Percentiles rank a stretch among this genome's conserved stretches.
These are phyloP conservation scores for Tuber umbilicatum DNA, from an alignment of 495 filamentous ascomycete species.

Conservation along the genomic window DNA sequence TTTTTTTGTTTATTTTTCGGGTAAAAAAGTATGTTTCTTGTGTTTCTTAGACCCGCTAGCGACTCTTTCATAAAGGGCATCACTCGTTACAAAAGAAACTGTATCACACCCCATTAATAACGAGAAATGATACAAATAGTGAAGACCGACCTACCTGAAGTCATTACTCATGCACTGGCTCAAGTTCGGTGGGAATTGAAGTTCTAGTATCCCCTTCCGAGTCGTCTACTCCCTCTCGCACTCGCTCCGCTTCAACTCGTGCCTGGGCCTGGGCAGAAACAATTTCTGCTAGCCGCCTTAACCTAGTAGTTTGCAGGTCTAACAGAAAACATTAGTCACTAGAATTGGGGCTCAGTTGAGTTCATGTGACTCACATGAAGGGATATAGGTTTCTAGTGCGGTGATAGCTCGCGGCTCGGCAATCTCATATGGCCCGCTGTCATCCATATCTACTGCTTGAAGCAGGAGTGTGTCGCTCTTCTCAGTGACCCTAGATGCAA, in stretches of 20 bases:
- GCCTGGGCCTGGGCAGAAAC: conserved; percentile 75
- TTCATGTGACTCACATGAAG: conserved; percentile 54
- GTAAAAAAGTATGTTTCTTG: conserved; percentile 27
- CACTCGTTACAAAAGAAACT: conserved; percentile 30
- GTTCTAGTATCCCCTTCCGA: conserved; percentile 12
- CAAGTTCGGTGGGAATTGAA: conserved; percentile 17
- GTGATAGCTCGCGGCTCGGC: conserved; percentile 94
- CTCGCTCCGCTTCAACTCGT: conserved; percentile 31
- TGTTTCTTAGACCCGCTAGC: conserved; percentile 23
- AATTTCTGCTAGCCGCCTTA: conserved; percentile 94
- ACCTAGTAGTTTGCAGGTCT: conserved; percentile 85
- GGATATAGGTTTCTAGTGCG: conserved; percentile 94
- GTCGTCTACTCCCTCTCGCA: conserved; percentile 13
- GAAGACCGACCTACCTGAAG: neutral
- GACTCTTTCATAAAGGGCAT: conserved; percentile 30
- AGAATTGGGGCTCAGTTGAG: conserved; percentile 32
- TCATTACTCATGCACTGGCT: conserved; percentile 37
- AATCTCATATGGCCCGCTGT: conserved; percentile 98
- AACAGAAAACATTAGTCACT: conserved; percentile 42
- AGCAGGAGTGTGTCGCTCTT: conserved; percentile 95
- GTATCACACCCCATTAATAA: neutral
- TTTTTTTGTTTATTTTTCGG: conserved; percentile 5
- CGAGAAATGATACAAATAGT: neutral
- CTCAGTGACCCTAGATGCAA: conserved; percentile 92
- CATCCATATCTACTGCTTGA: conserved; percentile 95